Percentiles rank a stretch among this genome's conserved stretches.
Evolutionary conservation across 441 rosid species (phyloP).

Genomic region (Raphanus hybrid): DNA sequence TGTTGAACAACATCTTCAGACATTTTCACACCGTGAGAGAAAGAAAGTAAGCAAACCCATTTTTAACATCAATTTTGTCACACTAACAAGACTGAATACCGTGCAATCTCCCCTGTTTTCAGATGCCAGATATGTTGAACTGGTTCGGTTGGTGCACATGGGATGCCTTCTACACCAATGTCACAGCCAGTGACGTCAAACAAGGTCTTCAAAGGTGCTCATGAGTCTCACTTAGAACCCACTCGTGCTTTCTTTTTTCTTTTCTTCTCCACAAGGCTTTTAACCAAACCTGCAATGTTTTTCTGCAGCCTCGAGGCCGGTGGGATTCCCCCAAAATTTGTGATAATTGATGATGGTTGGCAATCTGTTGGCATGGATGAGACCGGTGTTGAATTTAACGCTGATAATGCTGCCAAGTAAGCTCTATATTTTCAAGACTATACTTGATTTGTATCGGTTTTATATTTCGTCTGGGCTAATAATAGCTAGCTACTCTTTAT

Average conservation of each 20-base stretch:
- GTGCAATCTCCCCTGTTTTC: constrained; percentile 12
- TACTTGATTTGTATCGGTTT: too few relatives aligned
- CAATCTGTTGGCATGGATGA: constrained; percentile 72
- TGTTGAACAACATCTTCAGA: constrained; percentile 61
- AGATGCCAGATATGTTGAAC: constrained; percentile 71
- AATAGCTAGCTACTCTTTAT: background rate
- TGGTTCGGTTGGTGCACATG: constrained; percentile 96
- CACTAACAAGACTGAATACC: background rate
- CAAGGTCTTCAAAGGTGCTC: constrained; percentile 73
- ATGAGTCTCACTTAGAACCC: background rate
- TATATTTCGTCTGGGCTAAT: background rate
- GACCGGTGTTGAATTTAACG: constrained; percentile 42
- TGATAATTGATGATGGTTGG: constrained; percentile 86
- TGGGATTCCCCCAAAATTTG: constrained; percentile 63
- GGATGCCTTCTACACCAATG: constrained; percentile 76
- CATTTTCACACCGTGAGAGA: constrained; percentile 63
- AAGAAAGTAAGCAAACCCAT: constrained; percentile 51
- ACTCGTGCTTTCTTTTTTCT: background rate
- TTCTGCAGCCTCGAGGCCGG: constrained; percentile 60
- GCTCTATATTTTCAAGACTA: background rate
- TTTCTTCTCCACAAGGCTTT: background rate
- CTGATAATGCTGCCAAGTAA: constrained; percentile 76
- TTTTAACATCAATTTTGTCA: background rate
- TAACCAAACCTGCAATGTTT: constrained; percentile 15
- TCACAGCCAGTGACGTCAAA: constrained; percentile 64